Evolutionary conservation across 163 green algal species (phyloP), one percentile per base, ranked within the genome.

Genomic region (Coccomyxa subellipsoidea): DNA sequence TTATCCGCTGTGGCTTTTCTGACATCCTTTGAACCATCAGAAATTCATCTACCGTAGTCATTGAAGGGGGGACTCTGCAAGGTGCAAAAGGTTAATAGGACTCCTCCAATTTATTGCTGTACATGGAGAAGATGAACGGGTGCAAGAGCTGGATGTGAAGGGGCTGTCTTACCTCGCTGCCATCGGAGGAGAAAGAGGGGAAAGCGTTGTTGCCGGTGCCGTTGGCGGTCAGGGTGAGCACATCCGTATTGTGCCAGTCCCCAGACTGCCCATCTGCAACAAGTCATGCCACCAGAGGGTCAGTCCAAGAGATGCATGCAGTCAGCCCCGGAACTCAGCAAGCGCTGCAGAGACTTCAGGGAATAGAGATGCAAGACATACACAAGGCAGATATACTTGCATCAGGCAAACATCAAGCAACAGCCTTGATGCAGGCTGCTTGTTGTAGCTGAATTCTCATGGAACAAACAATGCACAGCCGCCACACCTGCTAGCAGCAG

Each of bases 161-260:
- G 66, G 27, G 27, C 1, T 36, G 66, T 18, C 66, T 5, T 1
- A 73, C 70, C 70, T 77, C 70, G 5, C 32, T 47, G 70, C 70
- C 70, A 27, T 77, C 70, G 23, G 70, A 40, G 70, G 32, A 38
- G 70, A 47, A 77, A 40, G 32, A n/a, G 32, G 70, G 70, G 70
- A 77, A 77, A 32, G 70, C 70, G 70, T 77, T 77, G 70, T 77
- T 77, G 70, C 70, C 70, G 4, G 70, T 77, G 70, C 70, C 70
- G 2, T 38, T 38, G 32, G 27, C 18, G 21, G 70, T 77, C 70
- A 77, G 70, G 27, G 31, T 40, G 27, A 40, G 32, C 70, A 39
- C 70, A 27, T 77, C 70, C 32, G 70, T 34, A 15, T 77, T 40
- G 70, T 2, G 2, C 66, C 66, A 73, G 18, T 73, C 66, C 66